phyloP scores from a whole-genome alignment of 352 stramenopile genomes.

The Phytophthora hibernalis region DNA sequence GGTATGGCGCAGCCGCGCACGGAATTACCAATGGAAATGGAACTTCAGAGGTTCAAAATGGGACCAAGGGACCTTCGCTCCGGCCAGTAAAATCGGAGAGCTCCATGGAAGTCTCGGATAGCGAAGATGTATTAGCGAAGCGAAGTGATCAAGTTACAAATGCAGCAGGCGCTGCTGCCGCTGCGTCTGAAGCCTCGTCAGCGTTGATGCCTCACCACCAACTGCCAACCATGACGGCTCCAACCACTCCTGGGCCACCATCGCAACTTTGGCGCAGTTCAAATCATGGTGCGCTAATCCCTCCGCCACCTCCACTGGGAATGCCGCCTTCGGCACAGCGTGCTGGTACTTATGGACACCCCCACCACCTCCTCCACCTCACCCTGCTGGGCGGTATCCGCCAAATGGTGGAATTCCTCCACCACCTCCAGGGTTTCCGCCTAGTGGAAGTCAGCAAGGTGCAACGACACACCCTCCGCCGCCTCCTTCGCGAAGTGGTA shows the following conservation, averaged over 20 bases:
- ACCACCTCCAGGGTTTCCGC: constrained; percentile 31
- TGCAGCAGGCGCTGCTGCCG: constrained; percentile 1
- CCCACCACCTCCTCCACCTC: constrained; percentile 32
- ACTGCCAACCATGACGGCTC: constrained; percentile 14
- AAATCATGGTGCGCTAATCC: constrained; percentile 13
- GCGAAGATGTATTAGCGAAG: constrained; percentile 36
- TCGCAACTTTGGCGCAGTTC: constrained; percentile 30
- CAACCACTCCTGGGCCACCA: constrained; percentile 7
- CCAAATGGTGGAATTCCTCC: constrained; percentile 27
- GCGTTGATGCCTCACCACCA: constrained; percentile 16
- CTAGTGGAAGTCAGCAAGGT: constrained; percentile 28
- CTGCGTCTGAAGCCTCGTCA: constrained; percentile 5
- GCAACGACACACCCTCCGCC: constrained; percentile 15
- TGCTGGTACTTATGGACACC: constrained; percentile 28
- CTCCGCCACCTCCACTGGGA: constrained; percentile 26
- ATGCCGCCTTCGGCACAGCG: constrained; percentile 17
- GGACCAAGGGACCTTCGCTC: constrained; percentile 18
- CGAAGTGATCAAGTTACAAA: neutral
- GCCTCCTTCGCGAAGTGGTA: constrained; percentile 21
- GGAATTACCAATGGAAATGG: constrained; percentile 14
- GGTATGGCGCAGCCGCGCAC: constrained; percentile 22
- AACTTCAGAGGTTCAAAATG: constrained; percentile 28
- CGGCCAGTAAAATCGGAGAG: constrained; percentile 54
- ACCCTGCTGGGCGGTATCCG: constrained; percentile 11
- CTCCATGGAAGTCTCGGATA: constrained; percentile 78